A percentile compares a stretch with the other conserved stretches of the same genome.
These are phyloP conservation scores for Spergularia marina DNA, from an alignment of 148 eudicot species.

Conservation along the genomic window DNA sequence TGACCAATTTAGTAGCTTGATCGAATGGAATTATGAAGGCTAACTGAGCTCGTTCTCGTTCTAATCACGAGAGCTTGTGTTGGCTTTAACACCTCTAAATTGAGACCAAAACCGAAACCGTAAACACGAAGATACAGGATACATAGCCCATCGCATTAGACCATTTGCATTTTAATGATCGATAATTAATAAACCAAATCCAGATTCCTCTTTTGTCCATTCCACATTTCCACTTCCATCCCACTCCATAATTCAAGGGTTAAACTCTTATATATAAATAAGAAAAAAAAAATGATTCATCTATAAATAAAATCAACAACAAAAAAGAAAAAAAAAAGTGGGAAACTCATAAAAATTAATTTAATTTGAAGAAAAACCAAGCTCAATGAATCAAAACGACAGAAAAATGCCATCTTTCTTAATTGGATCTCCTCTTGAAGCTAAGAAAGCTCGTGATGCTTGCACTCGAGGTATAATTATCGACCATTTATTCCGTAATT, in stretches of 20 bases:
- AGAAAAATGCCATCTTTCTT: slow-evolving; percentile 16
- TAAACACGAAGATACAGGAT: too few relatives aligned
- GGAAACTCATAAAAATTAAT: neutral
- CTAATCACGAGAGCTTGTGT: too few relatives aligned
- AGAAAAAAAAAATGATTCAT: too few relatives aligned
- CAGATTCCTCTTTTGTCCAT: neutral
- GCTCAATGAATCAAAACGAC: neutral
- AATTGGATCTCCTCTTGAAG: slow-evolving; percentile 37
- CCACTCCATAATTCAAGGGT: too few relatives aligned
- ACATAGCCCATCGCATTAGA: slow-evolving; percentile 5
- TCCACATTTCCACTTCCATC: neutral
- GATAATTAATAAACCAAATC: neutral
- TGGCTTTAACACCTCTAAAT: too few relatives aligned
- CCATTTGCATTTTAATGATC: neutral
- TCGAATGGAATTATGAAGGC: too few relatives aligned
- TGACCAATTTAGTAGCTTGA: too few relatives aligned
- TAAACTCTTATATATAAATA: too few relatives aligned
- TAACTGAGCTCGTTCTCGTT: too few relatives aligned
- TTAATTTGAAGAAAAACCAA: neutral
- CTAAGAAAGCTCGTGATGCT: slow-evolving; percentile 26
- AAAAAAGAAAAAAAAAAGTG: too few relatives aligned
- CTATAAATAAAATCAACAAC: too few relatives aligned
- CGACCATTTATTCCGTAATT: neutral
- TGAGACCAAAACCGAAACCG: too few relatives aligned
- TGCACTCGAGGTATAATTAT: slow-evolving; percentile 31